phyloP scores from a whole-genome alignment of 2,329 filamentous ascomycete genomes.

The Cladosporium sp. region DNA sequence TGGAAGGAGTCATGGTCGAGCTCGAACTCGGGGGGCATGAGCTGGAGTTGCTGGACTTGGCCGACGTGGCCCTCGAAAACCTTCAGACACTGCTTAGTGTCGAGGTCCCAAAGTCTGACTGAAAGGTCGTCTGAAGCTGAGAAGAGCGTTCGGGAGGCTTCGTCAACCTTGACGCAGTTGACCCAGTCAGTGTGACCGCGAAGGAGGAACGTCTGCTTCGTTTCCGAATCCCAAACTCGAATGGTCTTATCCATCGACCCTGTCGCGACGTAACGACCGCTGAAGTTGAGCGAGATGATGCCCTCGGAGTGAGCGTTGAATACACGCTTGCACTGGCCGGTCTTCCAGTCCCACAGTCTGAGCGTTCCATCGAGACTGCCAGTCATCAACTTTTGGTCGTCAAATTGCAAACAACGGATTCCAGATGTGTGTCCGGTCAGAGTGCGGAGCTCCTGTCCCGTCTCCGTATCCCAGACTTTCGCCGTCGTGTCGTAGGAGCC shows the following conservation, averaged over 20 bases:
- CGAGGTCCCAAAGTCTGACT: conserved; percentile 87
- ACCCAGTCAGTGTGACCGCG: conserved; percentile 91
- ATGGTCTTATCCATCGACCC: conserved; percentile 85
- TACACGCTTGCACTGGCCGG: conserved; percentile 76
- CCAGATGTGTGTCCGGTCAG: conserved; percentile 74
- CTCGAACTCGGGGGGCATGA: conserved; percentile 81
- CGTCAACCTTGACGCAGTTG: conserved; percentile 87
- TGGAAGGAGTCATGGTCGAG: conserved; percentile 61
- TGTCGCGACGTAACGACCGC: conserved; percentile 74
- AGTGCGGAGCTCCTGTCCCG: conserved; percentile 77
- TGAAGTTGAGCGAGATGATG: conserved; percentile 83
- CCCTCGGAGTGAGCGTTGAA: conserved; percentile 73
- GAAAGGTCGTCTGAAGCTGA: conserved; percentile 92
- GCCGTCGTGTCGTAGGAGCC: conserved; percentile 93
- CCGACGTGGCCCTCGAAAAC: conserved; percentile 85
- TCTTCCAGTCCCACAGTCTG: conserved; percentile 95
- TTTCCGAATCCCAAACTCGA: conserved; percentile 87
- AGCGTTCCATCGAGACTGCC: conserved; percentile 83
- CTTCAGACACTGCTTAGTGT: conserved; percentile 69
- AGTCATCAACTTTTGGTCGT: conserved; percentile 83
- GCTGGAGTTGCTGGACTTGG: conserved; percentile 85
- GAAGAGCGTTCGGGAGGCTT: conserved; percentile 65
- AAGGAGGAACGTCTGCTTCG: conserved; percentile 71
- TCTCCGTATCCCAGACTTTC: conserved; percentile 94
- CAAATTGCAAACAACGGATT: conserved; percentile 86